These are phyloP conservation scores for Nothophaeocryptopus gaeumannii DNA, from an alignment of 2,329 filamentous ascomycete species.

Conservation along the genomic window DNA sequence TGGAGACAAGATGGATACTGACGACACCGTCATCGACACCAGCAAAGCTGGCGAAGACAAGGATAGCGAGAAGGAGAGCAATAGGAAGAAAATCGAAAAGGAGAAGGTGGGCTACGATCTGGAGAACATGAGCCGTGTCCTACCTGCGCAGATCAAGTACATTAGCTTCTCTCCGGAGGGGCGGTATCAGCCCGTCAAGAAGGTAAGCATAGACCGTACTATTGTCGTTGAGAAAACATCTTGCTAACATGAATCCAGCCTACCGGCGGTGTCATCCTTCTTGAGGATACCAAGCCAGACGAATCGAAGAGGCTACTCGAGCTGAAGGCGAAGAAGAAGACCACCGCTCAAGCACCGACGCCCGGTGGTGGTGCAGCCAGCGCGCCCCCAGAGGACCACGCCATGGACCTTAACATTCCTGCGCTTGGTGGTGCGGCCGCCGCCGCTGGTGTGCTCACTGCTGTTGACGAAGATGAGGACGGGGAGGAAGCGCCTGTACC, in stretches of 20 bases:
- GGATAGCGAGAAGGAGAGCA: constrained; percentile 56
- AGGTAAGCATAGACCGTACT: constrained; percentile 56
- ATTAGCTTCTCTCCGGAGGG: constrained; percentile 81
- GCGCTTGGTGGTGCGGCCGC: constrained; percentile 32
- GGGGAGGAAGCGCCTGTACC: constrained; percentile 70
- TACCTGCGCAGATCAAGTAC: constrained; percentile 90
- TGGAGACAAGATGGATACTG: constrained; percentile 79
- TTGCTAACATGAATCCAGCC: constrained; percentile 59
- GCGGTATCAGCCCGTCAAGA: constrained; percentile 88
- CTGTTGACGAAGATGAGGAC: constrained; percentile 78
- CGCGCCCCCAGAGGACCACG: constrained; percentile 33
- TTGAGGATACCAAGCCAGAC: constrained; percentile 76
- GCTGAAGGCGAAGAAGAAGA: constrained; percentile 82
- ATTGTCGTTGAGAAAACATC: not conserved
- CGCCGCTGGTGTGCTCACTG: constrained; percentile 74
- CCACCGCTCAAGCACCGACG: constrained; percentile 45
- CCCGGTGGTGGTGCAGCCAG: constrained; percentile 26
- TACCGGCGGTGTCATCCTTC: constrained; percentile 88
- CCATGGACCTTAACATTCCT: constrained; percentile 29
- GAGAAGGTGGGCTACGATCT: constrained; percentile 96
- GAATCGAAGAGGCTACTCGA: constrained; percentile 80
- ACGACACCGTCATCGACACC: constrained; percentile 43
- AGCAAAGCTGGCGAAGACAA: constrained; percentile 39
- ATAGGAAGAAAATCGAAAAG: constrained; percentile 89
- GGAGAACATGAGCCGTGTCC: constrained; percentile 93